phyloP scores from a whole-genome alignment of 2,329 filamentous ascomycete species.

The Pyrenochaeta sp. region DNA sequence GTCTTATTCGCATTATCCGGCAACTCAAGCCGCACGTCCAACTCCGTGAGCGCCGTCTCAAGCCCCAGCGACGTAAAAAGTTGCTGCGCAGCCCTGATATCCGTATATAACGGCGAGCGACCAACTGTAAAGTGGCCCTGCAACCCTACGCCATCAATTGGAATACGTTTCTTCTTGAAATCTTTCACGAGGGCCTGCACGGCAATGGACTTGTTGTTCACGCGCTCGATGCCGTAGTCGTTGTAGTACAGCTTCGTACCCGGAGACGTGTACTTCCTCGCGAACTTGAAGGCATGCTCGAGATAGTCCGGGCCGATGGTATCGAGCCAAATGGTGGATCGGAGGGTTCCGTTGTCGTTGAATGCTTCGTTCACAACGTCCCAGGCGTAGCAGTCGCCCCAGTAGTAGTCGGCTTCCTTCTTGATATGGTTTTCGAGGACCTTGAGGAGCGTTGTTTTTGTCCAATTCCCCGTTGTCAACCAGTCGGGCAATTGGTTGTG shows the following conservation, averaged over 20 bases:
- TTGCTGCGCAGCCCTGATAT: slow-evolving; percentile 56
- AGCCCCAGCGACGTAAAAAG: slow-evolving; percentile 61
- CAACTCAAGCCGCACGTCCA: slow-evolving; percentile 63
- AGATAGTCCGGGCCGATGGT: slow-evolving; percentile 66
- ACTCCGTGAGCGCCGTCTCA: slow-evolving; percentile 68
- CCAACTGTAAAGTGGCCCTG: slow-evolving; percentile 68
- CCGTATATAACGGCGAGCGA: slow-evolving; percentile 55
- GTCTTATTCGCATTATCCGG: slow-evolving; percentile 54
- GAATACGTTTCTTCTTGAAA: slow-evolving; percentile 48
- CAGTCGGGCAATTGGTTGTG: slow-evolving; percentile 63
- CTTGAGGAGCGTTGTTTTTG: slow-evolving; percentile 62
- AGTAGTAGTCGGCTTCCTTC: slow-evolving; percentile 65
- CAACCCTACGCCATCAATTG: slow-evolving; percentile 69
- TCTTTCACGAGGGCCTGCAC: slow-evolving; percentile 41
- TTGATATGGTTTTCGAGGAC: slow-evolving; percentile 68
- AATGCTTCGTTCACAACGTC: slow-evolving; percentile 72
- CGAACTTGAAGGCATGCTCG: slow-evolving; percentile 62
- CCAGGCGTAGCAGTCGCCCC: slow-evolving; percentile 68
- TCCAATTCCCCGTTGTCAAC: slow-evolving; percentile 63
- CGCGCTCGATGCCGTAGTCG: slow-evolving; percentile 69
- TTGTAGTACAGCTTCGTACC: slow-evolving; percentile 68
- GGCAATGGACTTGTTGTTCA: slow-evolving; percentile 56
- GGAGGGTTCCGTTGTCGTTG: slow-evolving; percentile 63
- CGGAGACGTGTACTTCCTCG: slow-evolving; percentile 63
- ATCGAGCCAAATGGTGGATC: slow-evolving; percentile 62